A percentile compares a stretch with the other conserved stretches of the same genome.
Conservation (phyloP, 1,139 yeast genomes). For the Suhomyces kunorum region DNA sequence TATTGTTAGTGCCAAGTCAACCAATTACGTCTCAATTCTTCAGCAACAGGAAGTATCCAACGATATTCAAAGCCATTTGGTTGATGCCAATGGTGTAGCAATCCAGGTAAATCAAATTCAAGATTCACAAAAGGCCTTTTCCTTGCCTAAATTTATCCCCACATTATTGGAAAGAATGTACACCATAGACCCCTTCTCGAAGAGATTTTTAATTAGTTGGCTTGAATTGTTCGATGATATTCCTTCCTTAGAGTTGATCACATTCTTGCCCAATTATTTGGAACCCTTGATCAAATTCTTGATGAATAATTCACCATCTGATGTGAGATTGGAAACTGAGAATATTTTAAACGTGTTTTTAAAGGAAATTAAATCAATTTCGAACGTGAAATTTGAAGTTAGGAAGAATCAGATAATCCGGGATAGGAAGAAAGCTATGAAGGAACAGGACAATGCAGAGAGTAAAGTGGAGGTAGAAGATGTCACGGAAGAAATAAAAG, state of each 20-base stretch:
- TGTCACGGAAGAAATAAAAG: slow-evolving; percentile 12
- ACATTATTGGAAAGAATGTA: slow-evolving; percentile 86
- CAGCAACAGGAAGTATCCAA: slow-evolving; percentile 51
- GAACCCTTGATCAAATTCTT: slow-evolving; percentile 82
- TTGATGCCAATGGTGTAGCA: slow-evolving; percentile 55
- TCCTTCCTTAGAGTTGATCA: slow-evolving; percentile 85
- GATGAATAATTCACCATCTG: slow-evolving; percentile 77
- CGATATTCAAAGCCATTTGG: slow-evolving; percentile 46
- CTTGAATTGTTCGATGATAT: slow-evolving; percentile 85
- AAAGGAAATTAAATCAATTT: slow-evolving; percentile 75
- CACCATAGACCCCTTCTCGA: slow-evolving; percentile 88
- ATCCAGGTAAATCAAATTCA: slow-evolving; percentile 63
- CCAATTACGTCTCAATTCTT: slow-evolving; percentile 83
- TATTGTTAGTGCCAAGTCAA: slow-evolving; percentile 92
- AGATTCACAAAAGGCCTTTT: slow-evolving; percentile 74
- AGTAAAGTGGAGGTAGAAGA: neutral
- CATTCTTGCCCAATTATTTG: slow-evolving; percentile 84
- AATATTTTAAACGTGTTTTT: slow-evolving; percentile 72
- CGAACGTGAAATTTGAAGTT: slow-evolving; percentile 61
- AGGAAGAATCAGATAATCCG: slow-evolving; percentile 33
- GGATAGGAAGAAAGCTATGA: slow-evolving; percentile 16
- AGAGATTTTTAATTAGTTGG: slow-evolving; percentile 93
- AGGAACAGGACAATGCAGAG: slow-evolving; percentile 8
- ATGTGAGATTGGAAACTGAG: slow-evolving; percentile 84
- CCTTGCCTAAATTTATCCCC: slow-evolving; percentile 86